These are phyloP conservation scores for Lojkania enalia DNA, from an alignment of 2,329 filamentous ascomycete genomes.

Conservation along the genomic window DNA sequence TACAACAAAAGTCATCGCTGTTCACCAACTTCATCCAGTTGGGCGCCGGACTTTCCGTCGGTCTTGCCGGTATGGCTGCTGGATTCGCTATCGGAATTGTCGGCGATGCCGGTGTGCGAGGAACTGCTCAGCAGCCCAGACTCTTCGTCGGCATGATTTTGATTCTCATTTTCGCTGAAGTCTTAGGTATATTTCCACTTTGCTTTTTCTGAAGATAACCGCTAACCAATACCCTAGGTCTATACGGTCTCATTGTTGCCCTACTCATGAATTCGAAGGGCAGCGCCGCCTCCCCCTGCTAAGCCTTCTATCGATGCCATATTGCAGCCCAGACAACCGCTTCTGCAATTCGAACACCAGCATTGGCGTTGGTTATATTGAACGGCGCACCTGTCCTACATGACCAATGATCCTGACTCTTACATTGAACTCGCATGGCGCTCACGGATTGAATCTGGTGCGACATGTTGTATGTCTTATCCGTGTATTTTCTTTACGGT, in stretches of 20 bases:
- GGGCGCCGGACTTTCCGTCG: slow-evolving; percentile 59
- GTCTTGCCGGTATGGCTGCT: slow-evolving; percentile 87
- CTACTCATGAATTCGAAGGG: slow-evolving; percentile 99
- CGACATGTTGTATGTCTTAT: slow-evolving; percentile 42
- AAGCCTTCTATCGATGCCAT: slow-evolving; percentile 11
- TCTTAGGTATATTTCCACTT: slow-evolving; percentile 70
- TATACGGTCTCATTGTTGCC: slow-evolving; percentile 98
- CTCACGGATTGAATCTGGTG: slow-evolving; percentile 22
- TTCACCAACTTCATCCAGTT: slow-evolving; percentile 59
- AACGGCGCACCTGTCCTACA: slow-evolving; percentile 18
- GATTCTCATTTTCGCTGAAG: slow-evolving; percentile 99
- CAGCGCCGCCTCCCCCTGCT: slow-evolving; percentile 23
- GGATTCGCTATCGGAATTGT: slow-evolving; percentile 71
- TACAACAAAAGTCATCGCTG: slow-evolving; percentile 51
- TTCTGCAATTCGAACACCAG: slow-evolving; percentile 30
- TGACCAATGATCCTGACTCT: slow-evolving; percentile 5
- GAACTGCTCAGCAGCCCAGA: slow-evolving; percentile 80
- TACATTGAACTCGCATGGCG: slow-evolving; percentile 28
- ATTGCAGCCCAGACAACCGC: slow-evolving; percentile 37
- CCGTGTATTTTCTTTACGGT: slow-evolving; percentile 36
- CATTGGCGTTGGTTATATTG: slow-evolving; percentile 20
- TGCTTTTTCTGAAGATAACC: not conserved
- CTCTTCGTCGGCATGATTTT: slow-evolving; percentile 97
- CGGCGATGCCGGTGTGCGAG: slow-evolving; percentile 83
- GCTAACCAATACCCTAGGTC: slow-evolving; percentile 62